Evolutionary conservation across 1,284 basidiomycete species (phyloP).

Genomic region (Malassezia brasiliensis): DNA sequence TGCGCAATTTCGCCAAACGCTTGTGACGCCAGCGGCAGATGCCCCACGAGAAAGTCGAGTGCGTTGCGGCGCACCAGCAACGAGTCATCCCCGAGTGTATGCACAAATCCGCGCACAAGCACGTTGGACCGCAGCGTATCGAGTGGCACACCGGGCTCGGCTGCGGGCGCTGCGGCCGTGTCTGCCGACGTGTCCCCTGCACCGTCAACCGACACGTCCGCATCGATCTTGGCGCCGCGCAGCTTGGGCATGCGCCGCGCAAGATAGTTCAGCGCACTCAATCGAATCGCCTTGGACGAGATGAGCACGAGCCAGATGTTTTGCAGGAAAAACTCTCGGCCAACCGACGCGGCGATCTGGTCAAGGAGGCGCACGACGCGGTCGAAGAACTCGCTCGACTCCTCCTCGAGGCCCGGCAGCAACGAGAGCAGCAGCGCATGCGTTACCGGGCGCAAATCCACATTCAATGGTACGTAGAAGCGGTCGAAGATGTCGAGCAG

Average conservation of each 20-base stretch:
- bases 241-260: slow-evolving; percentile 61
- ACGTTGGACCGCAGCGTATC: slow-evolving; percentile 71
- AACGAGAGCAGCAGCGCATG: slow-evolving; percentile 88
- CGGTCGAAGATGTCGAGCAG: slow-evolving; percentile 35
- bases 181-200: not conserved
- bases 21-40: slow-evolving; percentile 27
- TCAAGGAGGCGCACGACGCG: slow-evolving; percentile 77
- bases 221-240: not conserved
- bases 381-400: slow-evolving; percentile 63
- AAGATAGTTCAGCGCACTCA: slow-evolving; percentile 78
- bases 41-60: slow-evolving; percentile 36
- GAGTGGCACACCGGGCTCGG: slow-evolving; percentile 15
- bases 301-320: slow-evolving; percentile 89
- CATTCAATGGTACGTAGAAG: slow-evolving; percentile 70
- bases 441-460: slow-evolving; percentile 72
- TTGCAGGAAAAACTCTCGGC: slow-evolving; percentile 77
- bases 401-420: slow-evolving; percentile 56
- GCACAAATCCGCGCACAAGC: slow-evolving; percentile 80
- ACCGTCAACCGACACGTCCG: not conserved
- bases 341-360: slow-evolving; percentile 61
- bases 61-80: slow-evolving; percentile 51
- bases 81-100: slow-evolving; percentile 72
- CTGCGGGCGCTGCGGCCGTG: slow-evolving; percentile 7
- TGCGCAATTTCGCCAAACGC: slow-evolving; percentile 21
- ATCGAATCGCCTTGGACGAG: slow-evolving; percentile 73